Evolutionary conservation across 345 rosid species (phyloP), one percentile per base, ranked within the genome.

Genomic region (Eucalyptus shirleyi): DNA sequence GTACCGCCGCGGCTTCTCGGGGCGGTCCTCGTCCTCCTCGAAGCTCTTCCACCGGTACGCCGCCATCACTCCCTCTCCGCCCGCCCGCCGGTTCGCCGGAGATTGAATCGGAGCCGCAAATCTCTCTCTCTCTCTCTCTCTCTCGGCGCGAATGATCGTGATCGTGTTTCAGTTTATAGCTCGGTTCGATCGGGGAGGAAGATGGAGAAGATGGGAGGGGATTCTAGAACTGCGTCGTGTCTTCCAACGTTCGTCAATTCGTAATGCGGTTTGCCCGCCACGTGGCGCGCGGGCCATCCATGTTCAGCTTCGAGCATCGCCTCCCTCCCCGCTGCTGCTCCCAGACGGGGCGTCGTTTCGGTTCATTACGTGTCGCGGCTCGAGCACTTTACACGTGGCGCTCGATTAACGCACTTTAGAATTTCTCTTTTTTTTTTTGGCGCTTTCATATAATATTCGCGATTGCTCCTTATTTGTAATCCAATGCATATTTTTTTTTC

Each of bases 1-100:
- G 90, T 90, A 93, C 85, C 95, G 93, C 82, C 98, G 97, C 59
- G 99, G 99, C 91, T 98, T 98, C 91, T 98, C 98, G 6, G 97
- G 98, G 12, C 99, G 95, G 91, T 98, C 99, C 86, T 95, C 98
- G 89, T 97, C 95, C 88, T 94, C 97, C 50, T 93, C 93, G 94
- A 97, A 96, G 90, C 87, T 94, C 92, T 95, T 96, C 98, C 97
- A 98, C 55, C 89, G 67, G 89, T 94, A 96, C 67, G 89, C 86
- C 49, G 97, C 90, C 60, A 9, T 32, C 14, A 12, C 49, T n/a
- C 60, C 88, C 44, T 87, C 40, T 26, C 59, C 59, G 24, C 26
- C 26, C 59, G 30, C 42, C 26, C 65, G 42, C 88, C 88, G 72
- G 19, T 30, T 42, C 40, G 47, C 72, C 34, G 26, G 82, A 10